phyloP scores from a whole-genome alignment of 2,329 filamentous ascomycete species.

The Acrodontium crateriforme region DNA sequence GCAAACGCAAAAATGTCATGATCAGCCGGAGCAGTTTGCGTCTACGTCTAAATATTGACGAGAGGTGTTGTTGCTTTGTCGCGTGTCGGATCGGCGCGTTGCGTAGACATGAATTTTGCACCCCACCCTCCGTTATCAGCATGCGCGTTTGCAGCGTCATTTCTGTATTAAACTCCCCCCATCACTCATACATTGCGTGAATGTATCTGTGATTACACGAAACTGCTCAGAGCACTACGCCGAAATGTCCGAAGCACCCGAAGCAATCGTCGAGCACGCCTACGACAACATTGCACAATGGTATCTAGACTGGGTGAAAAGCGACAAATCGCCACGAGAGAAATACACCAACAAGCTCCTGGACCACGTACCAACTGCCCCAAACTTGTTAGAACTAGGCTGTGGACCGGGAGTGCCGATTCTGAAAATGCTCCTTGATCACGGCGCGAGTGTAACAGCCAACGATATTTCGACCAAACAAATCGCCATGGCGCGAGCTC shows the following conservation, averaged over 20 bases:
- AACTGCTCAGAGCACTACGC: no score
- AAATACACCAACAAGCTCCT: conserved; percentile 21
- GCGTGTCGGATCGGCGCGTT: no score
- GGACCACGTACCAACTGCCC: conserved; percentile 5
- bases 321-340: conserved; percentile 17
- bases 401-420: conserved; percentile 28
- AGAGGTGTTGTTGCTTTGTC: no score
- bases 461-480: conserved; percentile 15
- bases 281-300: conserved; percentile 25
- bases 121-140: no score
- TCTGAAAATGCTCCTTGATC: conserved; percentile 12
- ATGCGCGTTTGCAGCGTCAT: no score
- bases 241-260: conserved; percentile 3
- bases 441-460: conserved; percentile 9
- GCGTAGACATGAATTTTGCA: no score
- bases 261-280: conserved; percentile 8
- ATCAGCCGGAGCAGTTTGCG: no score
- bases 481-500: conserved; percentile 7
- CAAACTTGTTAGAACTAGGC: conserved; percentile 26
- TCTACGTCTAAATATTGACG: no score
- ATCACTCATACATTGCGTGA: no score
- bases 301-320: conserved; percentile 25
- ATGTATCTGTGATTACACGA: no score
- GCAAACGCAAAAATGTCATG: no score
- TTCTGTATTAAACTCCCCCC: no score